Percentiles rank a stretch among this genome's conserved stretches.
phyloP scores from a whole-genome alignment of 768 basidiomycete species.

The Stropharia rugosoannulata region DNA sequence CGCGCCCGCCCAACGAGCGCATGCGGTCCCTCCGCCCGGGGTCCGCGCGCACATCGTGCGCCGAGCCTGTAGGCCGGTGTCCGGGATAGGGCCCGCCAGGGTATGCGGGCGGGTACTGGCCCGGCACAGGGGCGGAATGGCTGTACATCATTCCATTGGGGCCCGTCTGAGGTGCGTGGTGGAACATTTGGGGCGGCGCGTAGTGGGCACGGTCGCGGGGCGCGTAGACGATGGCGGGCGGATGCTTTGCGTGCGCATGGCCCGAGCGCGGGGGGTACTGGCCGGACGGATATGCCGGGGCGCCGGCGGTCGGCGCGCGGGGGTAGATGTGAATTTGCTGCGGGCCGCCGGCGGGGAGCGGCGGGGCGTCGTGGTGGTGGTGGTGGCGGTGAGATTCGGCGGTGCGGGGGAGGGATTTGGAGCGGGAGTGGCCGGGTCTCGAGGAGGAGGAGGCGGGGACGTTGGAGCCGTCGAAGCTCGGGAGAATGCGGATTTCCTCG shows the following conservation, averaged over 20 bases:
- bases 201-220: constrained; percentile 52
- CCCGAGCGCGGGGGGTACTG: constrained; percentile 21
- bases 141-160: constrained; percentile 68
- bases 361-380: constrained; percentile 18
- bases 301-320: not conserved
- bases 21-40: constrained; percentile 12
- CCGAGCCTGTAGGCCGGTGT: constrained; percentile 31
- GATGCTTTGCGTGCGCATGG: constrained; percentile 32
- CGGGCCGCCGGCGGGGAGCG: constrained; percentile 18
- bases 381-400: constrained; percentile 28
- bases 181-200: constrained; percentile 57
- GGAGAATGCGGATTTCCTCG: constrained; percentile 64
- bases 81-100: constrained; percentile 37
- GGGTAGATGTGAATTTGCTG: not conserved
- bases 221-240: constrained; percentile 60
- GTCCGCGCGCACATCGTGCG: constrained; percentile 35
- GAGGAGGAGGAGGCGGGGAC: constrained; percentile 31
- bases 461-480: constrained; percentile 42
- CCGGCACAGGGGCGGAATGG: constrained; percentile 53
- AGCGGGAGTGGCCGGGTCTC: constrained; percentile 37
- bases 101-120: constrained; percentile 41
- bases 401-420: constrained; percentile 45
- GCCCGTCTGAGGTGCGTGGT: constrained; percentile 51
- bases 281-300: constrained; percentile 13
- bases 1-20: constrained; percentile 17